Conservation (phyloP, 1,284 basidiomycete genomes). For the Ustilago lituana region DNA sequence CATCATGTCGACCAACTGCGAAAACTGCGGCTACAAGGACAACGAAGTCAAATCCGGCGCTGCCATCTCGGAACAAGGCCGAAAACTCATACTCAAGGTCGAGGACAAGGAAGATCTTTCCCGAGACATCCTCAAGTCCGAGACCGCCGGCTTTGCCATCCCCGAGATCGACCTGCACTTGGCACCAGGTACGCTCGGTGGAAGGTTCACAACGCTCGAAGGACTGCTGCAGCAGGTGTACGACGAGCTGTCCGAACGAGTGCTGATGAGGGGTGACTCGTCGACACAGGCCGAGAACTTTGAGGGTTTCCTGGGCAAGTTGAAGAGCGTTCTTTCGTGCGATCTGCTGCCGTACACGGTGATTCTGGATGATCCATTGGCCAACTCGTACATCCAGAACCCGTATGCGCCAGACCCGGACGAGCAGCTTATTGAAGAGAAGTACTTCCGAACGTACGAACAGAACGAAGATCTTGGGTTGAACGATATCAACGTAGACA, state of each 20-base stretch:
- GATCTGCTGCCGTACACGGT: conserved; percentile 73
- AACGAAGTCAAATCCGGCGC: conserved; percentile 96
- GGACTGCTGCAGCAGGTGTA: conserved; percentile 94
- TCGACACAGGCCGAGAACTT: conserved; percentile 41
- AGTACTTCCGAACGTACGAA: conserved; percentile 84
- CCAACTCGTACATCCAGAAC: conserved; percentile 96
- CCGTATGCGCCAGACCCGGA: conserved; percentile 73
- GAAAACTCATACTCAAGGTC: conserved; percentile 86
- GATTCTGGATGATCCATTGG: conserved; percentile 92
- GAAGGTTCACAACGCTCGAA: conserved; percentile 97
- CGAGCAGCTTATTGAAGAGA: conserved; percentile 72
- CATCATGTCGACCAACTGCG: conserved; percentile 99
- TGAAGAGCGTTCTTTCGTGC: conserved; percentile 69
- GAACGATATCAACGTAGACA: conserved; percentile 88
- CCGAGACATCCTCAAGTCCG: conserved; percentile 79
- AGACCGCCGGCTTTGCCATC: conserved; percentile 84
- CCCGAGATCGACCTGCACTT: conserved; percentile 95
- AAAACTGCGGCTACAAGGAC: conserved; percentile 91
- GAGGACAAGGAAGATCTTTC: conserved; percentile 93
- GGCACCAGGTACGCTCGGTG: conserved; percentile 92
- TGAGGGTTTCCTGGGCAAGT: conserved; percentile 76
- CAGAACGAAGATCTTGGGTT: conserved; percentile 96
- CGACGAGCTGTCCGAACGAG: conserved; percentile 91
- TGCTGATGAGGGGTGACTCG: conserved; percentile 82
- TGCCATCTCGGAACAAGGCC: conserved; percentile 85